Evolutionary conservation across 805 yeast species (phyloP), one percentile per base, ranked within the genome.

Genomic region (Lipomyces sp.): DNA sequence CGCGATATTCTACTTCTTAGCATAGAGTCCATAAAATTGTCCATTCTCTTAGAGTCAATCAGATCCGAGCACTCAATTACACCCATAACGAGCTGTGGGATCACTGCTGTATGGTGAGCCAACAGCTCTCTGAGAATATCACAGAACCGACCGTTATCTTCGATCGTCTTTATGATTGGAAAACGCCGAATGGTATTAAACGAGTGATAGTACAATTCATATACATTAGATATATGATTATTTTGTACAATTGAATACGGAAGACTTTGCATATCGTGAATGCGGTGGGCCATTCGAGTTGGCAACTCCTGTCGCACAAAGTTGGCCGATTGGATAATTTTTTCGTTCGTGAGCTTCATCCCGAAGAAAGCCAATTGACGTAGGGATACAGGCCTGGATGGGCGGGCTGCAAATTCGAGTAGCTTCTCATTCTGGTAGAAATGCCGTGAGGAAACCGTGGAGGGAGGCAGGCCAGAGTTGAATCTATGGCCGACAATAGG

Each of bases 1-100:
- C 99, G 82, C 71, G 96, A 89, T 51, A 94, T 90, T 74, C 99
- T 84, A 35, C 74, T 70, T 63, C 97, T 82, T 54, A 94, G 79
- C 83, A 92, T 84, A 4, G 89, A 83, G 11, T 92, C 87, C 83
- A 93, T 86, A 73, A 93, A 85, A 18, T 79, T 80, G 74, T 94
- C 97, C 70, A 94, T 78, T 57, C 87, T 80, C 1, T 80, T 77
- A 65, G 85, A 87, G 2, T 92, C 88, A 73, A 89, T 82, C 51
- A 80, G 78, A 61, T 81, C 77, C 4, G 83, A 76, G 69, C 88
- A 88, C 73, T 94, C 98, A 57, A 92, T 80, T 0, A 96, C 92
- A 1, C 98, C 98, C 92, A 92, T 90, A 82, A 94, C 89, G 66
- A 93, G 80, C 76, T 93, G 94, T 0, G 98, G 95, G 66, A 94